Conservation (phyloP, 805 yeast genomes). For the Cyberlindnera nakhonratchasimensis region DNA sequence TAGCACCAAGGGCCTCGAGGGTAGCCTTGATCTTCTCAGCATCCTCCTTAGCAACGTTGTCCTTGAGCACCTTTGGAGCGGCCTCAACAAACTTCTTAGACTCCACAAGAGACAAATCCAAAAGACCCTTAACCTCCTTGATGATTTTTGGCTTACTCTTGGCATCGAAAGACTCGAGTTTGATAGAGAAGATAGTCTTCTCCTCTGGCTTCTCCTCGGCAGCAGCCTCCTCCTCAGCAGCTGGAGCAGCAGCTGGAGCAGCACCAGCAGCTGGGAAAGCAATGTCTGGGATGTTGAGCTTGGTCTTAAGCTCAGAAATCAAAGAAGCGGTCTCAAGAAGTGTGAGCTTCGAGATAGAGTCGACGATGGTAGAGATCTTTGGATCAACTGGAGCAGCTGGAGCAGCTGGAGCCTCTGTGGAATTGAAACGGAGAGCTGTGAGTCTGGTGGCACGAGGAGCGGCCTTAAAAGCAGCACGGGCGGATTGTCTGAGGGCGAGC, state of each 20-base stretch:
- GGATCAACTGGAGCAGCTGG: constrained; percentile 69
- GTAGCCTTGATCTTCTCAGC: constrained; percentile 94
- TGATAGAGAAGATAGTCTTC: constrained; percentile 87
- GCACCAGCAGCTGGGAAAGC: constrained; percentile 74
- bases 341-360: constrained; percentile 86
- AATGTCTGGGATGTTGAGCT: constrained; percentile 91
- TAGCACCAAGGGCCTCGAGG: constrained; percentile 93
- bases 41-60: constrained; percentile 94
- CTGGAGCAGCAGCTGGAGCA: constrained; percentile 58
- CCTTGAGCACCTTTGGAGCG: constrained; percentile 95
- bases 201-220: constrained; percentile 79
- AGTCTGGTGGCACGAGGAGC: constrained; percentile 17
- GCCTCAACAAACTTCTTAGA: constrained; percentile 96
- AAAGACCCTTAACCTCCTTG: constrained; percentile 89
- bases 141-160: constrained; percentile 96
- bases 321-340: constrained; percentile 88
- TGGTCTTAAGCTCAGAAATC: constrained; percentile 72
- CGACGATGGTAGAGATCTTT: constrained; percentile 83
- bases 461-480: constrained; percentile 21
- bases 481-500: constrained; percentile 20
- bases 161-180: constrained; percentile 91
- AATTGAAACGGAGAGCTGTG: constrained; percentile 33
- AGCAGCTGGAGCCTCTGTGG: constrained; percentile 34
- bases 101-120: constrained; percentile 92
- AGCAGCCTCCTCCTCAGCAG: constrained; percentile 70